Base-by-base conservation (phyloP, 345 rosid genomes). In the Brassica juncea region DNA sequence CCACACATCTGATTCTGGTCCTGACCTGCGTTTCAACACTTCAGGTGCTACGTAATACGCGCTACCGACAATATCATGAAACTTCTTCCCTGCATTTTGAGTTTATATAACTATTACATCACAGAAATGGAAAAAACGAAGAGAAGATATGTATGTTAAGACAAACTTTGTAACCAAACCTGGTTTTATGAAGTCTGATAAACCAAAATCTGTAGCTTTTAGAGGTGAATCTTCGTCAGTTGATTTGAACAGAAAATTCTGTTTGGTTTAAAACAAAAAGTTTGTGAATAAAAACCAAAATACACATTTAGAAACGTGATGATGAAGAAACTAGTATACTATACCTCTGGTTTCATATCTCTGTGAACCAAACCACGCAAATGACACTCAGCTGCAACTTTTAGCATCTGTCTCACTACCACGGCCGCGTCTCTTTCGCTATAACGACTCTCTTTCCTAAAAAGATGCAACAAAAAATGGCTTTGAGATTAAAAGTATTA, bases 1-100 rank as follows among this genome's bases (percentile, higher is more conserved):
- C 99, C 99, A 96, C 64, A 89, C 98, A 83, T 96, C 99, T 80
- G 97, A 96, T 84, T 96, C 98, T 4, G 99, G 98, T 39, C 98
- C 99, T 12, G 99, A 93, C 83, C 75, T 92, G 12, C 99, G 92
- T 81, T 88, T 92, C 84, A 96, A 81, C 66, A 96, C 99, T 83
- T 96, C 99, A 25, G 99, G 99, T 80, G 99, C 99, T 54, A 96
- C 99, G 59, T 92, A 96, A 57, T 96, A 96, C 12, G 98, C 98
- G 76, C 98, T 94, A 47, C 98, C 98, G 65, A 91, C 97, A 6
- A 91, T 89, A 72, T 92, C 97, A 49, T 73, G 90, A 77, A 92
- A 92, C 77, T 77, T 91, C 19, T 54, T 54, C 60, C 60, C 60
- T 54, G 60, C 60, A 6, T 52, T 6, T 54, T 54, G 8, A 28